Percentiles rank a stretch among this genome's conserved stretches.
Evolutionary conservation across 768 basidiomycete genomes (phyloP).

Genomic region (Rickenella mellea): DNA sequence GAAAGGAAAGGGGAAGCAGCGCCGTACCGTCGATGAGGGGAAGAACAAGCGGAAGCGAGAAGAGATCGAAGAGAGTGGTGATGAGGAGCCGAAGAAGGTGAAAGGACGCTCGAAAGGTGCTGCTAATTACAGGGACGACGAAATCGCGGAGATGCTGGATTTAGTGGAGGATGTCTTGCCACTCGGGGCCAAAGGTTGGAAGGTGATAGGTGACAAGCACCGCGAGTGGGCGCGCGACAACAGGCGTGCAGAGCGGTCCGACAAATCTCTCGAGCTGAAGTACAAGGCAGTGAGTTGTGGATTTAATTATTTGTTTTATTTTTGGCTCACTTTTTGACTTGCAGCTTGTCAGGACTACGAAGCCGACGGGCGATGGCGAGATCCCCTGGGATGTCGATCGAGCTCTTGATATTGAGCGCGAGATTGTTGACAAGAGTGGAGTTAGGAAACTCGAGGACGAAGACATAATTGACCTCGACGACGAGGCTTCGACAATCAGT

Average conservation of each 20-base stretch:
- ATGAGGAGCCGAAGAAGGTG: too few species aligned
- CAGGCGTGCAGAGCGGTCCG: slow-evolving; percentile 3
- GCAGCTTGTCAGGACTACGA: slow-evolving; percentile 14
- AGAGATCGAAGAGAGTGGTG: too few species aligned
- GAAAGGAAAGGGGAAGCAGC: too few species aligned
- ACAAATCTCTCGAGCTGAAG: slow-evolving; percentile 15
- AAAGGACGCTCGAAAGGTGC: not conserved
- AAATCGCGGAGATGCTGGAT: slow-evolving; percentile 12
- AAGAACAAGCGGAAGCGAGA: too few species aligned
- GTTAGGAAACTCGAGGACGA: slow-evolving; percentile 15
- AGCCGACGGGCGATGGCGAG: slow-evolving; percentile 17
- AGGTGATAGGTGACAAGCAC: slow-evolving; percentile 7
- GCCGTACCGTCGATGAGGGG: too few species aligned
- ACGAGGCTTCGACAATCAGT: too few species aligned
- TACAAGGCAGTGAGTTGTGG: slow-evolving; percentile 20
- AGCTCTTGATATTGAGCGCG: slow-evolving; percentile 17
- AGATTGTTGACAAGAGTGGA: slow-evolving; percentile 16
- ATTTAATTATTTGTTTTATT: too few species aligned
- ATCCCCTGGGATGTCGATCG: slow-evolving; percentile 13
- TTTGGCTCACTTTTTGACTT: slow-evolving; percentile 4
- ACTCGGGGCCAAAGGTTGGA: slow-evolving; percentile 14
- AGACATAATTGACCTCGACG: slow-evolving; percentile 10
- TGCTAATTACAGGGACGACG: slow-evolving; percentile 12
- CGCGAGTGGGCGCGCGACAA: slow-evolving; percentile 11
- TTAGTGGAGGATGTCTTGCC: slow-evolving; percentile 11